Evolutionary conservation across 2,329 filamentous ascomycete genomes (phyloP).

Genomic region (Alternaria tenuissima): DNA sequence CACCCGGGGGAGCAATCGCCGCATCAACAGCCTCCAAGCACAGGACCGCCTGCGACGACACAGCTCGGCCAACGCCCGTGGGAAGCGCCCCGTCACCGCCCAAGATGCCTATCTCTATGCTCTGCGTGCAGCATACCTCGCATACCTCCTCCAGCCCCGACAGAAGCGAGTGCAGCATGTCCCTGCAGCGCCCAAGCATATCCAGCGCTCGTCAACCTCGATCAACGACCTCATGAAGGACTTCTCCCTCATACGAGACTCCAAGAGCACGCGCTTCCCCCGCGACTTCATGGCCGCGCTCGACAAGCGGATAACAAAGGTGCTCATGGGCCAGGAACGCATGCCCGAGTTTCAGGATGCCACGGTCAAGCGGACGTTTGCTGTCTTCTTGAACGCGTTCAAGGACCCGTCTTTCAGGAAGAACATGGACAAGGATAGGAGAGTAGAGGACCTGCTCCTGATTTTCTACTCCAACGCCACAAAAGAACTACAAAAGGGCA

Average conservation of each 20-base stretch:
- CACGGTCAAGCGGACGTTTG: conserved; percentile 92
- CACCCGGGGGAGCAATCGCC: conserved; percentile 46
- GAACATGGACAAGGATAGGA: conserved; percentile 90
- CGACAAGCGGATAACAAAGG: conserved; percentile 80
- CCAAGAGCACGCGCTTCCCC: conserved; percentile 74
- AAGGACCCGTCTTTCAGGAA: conserved; percentile 89
- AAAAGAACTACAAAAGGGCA: conserved; percentile 84
- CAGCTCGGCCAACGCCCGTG: conserved; percentile 45
- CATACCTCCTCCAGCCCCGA: conserved; percentile 91
- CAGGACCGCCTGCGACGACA: conserved; percentile 52
- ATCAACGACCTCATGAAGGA: conserved; percentile 89
- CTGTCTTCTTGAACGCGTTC: conserved; percentile 90
- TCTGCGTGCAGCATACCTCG: conserved; percentile 87
- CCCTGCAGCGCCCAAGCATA: conserved; percentile 63
- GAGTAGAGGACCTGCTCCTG: conserved; percentile 89
- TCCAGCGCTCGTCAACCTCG: conserved; percentile 74
- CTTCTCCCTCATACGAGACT: conserved; percentile 73
- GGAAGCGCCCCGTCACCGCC: conserved; percentile 53
- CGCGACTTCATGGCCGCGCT: conserved; percentile 75
- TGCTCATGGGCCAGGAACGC: conserved; percentile 81
- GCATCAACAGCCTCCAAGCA: conserved; percentile 55
- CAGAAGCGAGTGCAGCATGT: conserved; percentile 90
- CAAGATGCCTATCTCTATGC: conserved; percentile 93
- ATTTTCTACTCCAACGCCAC: conserved; percentile 97
- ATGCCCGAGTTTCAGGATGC: conserved; percentile 90